Conservation (phyloP, 805 yeast species). For the Saturnispora hagleri region DNA sequence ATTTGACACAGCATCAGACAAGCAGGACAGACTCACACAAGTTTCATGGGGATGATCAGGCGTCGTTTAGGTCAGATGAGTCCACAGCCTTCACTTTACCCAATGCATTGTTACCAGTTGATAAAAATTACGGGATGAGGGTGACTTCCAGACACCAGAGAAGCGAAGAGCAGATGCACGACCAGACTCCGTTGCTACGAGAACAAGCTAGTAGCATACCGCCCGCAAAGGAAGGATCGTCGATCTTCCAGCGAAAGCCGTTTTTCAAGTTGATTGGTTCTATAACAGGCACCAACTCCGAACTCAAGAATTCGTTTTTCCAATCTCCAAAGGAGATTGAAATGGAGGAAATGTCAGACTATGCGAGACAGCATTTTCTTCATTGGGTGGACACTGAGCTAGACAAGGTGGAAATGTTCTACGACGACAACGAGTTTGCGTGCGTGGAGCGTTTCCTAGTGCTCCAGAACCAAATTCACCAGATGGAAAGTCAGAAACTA, state of each 20-base stretch:
- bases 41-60: not conserved
- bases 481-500: slow-evolving; percentile 45
- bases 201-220: too few relatives aligned
- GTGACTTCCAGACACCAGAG: not conserved
- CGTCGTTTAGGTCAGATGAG: not conserved
- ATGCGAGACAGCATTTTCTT: slow-evolving; percentile 42
- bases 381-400: slow-evolving; percentile 61
- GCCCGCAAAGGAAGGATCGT: not conserved
- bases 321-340: slow-evolving; percentile 14
- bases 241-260: not conserved
- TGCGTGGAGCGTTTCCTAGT: slow-evolving; percentile 49
- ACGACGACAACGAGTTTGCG: slow-evolving; percentile 48
- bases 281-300: not conserved
- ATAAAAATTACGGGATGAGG: not conserved
- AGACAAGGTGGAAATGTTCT: slow-evolving; percentile 52
- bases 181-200: not conserved
- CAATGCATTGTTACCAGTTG: not conserved
- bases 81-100: not conserved
- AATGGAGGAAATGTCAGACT: slow-evolving; percentile 25
- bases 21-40: not conserved
- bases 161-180: not conserved
- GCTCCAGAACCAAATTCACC: slow-evolving; percentile 61
- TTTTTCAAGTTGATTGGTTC: not conserved
- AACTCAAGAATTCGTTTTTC: not conserved
- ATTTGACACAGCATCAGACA: not conserved